These are phyloP conservation scores for Endogone sp. DNA, from an alignment of 192 early-diverging fungal genomes.

Conservation along the genomic window DNA sequence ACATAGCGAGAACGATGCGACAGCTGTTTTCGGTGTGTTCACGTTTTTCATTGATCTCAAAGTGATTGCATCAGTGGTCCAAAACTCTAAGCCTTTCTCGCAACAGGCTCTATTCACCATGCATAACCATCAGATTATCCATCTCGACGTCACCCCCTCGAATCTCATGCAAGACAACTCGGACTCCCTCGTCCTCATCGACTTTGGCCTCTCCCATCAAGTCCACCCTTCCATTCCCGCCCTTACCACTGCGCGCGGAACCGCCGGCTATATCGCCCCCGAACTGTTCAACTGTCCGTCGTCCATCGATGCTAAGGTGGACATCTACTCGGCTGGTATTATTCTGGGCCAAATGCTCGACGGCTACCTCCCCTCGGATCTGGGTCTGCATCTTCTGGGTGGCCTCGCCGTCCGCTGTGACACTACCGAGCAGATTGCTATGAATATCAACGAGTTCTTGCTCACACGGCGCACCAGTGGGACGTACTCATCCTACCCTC, in stretches of 20 bases:
- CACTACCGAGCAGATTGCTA: conserved; percentile 61
- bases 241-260: conserved; percentile 41
- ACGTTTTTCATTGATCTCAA: too few species aligned
- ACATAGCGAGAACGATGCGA: conserved; percentile 42
- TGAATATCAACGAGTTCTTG: conserved; percentile 46
- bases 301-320: conserved; percentile 41
- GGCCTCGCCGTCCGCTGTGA: conserved; percentile 57
- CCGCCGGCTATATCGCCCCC: conserved; percentile 71
- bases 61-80: too few species aligned
- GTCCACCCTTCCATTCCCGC: conserved; percentile 3
- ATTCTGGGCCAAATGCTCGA: conserved; percentile 75
- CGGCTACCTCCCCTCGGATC: conserved; percentile 55
- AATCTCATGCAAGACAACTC: conserved; percentile 58
- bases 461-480: not conserved
- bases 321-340: conserved; percentile 67
- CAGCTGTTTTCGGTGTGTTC: conserved; percentile 47
- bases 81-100: too few species aligned
- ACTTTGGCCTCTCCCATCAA: conserved; percentile 65
- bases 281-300: conserved; percentile 43
- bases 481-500: not conserved
- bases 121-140: conserved; percentile 59
- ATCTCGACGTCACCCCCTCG: conserved; percentile 64
- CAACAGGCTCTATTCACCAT: conserved; percentile 57
- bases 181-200: conserved; percentile 61
- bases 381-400: conserved; percentile 64